phyloP scores from a whole-genome alignment of 2,329 filamentous ascomycete genomes.

The Cercospora sp. region DNA sequence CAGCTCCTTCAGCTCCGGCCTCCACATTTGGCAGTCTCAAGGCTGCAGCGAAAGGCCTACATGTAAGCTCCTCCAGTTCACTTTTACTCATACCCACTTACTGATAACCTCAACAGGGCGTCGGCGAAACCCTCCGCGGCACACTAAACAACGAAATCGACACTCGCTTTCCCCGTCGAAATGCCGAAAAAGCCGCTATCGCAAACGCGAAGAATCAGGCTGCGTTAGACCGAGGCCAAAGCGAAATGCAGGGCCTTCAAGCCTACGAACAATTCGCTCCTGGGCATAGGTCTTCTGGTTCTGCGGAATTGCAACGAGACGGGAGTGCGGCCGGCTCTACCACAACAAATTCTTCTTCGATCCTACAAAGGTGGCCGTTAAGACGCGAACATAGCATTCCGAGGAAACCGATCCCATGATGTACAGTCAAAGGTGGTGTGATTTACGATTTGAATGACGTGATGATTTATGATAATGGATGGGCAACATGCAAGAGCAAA shows the following conservation, averaged over 20 bases:
- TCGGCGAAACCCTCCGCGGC: conserved; percentile 38
- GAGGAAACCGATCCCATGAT: conserved; percentile 12
- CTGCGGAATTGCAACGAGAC: background rate
- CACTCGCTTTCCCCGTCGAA: conserved; percentile 30
- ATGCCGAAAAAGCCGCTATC: conserved; percentile 33
- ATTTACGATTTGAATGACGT: background rate
- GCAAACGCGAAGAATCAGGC: conserved; percentile 34
- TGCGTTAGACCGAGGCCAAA: conserved; percentile 30
- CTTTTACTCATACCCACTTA: background rate
- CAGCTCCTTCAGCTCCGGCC: background rate
- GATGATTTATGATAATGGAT: background rate
- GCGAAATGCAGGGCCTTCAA: conserved; percentile 31
- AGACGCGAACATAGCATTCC: conserved; percentile 13
- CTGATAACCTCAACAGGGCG: conserved; percentile 30
- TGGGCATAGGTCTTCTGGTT: background rate
- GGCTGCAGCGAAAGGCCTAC: conserved; percentile 35
- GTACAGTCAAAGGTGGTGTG: background rate
- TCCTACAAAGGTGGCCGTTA: background rate
- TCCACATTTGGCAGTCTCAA: conserved; percentile 31
- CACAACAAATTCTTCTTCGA: background rate
- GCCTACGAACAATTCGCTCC: conserved; percentile 12
- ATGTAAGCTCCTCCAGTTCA: conserved; percentile 28
- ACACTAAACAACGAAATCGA: conserved; percentile 39
- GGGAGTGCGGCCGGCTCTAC: background rate
- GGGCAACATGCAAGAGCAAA: background rate